Base-by-base conservation (phyloP, 2,329 filamentous ascomycete genomes). In the Bertia moriformis region DNA sequence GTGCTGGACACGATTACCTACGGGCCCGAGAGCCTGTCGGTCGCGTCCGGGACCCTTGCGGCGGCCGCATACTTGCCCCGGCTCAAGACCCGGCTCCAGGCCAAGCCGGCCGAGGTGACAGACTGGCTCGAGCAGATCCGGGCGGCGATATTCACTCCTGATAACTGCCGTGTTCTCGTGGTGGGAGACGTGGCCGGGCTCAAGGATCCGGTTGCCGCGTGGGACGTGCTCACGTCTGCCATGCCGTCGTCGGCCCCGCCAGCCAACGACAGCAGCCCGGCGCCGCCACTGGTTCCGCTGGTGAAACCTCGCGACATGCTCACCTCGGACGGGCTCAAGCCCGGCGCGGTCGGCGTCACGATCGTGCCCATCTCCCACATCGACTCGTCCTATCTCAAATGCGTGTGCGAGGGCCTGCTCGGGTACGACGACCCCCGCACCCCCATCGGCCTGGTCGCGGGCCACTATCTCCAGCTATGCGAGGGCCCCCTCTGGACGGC, bases 401-500 rank as follows among this genome's bases (percentile, higher is more conserved):
- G 84, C 49, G 82, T 82, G 10, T 69, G 80, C 2, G 71, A 72
- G 32, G 89, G 89, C 4, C 73, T 89, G 14, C 70, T 73, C 18
- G 83, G 80, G 0, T 88, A 82, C 51, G 67, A 71, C 3, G 81
- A 95, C 50, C 79, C 87, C 0, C 71, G 75, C 14, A 66, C 95
- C 1, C 87, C 91, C 0, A 80, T 88, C 2, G 69, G 94, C 39
- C 74, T 93, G 56, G 88, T 98, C 4, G 86, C 89, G 1, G 75
- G 87, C 38, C 78, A 87, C 15, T 96, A 95, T 54, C 79, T 98
- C 43, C 88, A 95, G 53, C 79, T 87, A 1, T 83, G 93, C 14
- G 91, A 98, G 58, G 91, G 91, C 0, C 91, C 91, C 1, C 73
- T 98, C 20, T 96, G 89, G 89, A 82, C 81, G 45, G 85, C 86